Base-by-base conservation (phyloP, 2,329 filamentous ascomycete genomes). In the Penicillium psychrosexuale region DNA sequence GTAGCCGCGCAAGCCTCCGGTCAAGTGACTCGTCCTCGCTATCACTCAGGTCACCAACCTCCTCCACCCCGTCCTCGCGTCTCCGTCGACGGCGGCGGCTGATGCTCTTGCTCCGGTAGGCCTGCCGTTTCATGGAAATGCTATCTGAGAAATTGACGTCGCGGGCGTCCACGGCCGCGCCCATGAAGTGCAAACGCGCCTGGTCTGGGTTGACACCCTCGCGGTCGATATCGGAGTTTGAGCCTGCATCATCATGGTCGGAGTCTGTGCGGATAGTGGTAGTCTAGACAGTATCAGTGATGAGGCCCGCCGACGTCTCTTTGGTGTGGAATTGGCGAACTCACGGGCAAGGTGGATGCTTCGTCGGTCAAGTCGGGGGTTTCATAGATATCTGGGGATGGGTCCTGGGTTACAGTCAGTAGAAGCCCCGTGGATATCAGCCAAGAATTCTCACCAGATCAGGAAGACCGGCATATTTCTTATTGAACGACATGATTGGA, bases 311-410 rank as follows among this genome's bases (percentile, higher is more conserved):
- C 55, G 38, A 36, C 13, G 6, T 52, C 24, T 47, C 8, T 5
- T 33, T 34, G 36, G 36, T 43, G n/a, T 50, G n/a, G 19, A 17
- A 27, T 45, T 51, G 36, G 17, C 31, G 54, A 39, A 73, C 83
- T 74, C 78, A 93, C 90, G 53, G 87, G 89, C 54, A 91, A 78
- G 45, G 91, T 96, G 22, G 91, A 96, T 60, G 85, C 89, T 73
- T 96, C 92, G 69, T 96, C 91, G 53, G 89, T 93, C 62, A 97
- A 79, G 53, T 96, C 92, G 62, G 93, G 92, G 15, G 94, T 97
- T 76, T 97, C 93, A 79, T 97, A 97, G 67, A 96, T 90, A 69
- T 97, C 94, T 62, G 92, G 92, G 28, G 92, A 91, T 51, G 88
- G 89, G 76, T 97, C 92, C 89, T 95, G 22, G 30, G 17, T 40